Base-by-base conservation (phyloP, 768 basidiomycete genomes). In the Boletus sp. region DNA sequence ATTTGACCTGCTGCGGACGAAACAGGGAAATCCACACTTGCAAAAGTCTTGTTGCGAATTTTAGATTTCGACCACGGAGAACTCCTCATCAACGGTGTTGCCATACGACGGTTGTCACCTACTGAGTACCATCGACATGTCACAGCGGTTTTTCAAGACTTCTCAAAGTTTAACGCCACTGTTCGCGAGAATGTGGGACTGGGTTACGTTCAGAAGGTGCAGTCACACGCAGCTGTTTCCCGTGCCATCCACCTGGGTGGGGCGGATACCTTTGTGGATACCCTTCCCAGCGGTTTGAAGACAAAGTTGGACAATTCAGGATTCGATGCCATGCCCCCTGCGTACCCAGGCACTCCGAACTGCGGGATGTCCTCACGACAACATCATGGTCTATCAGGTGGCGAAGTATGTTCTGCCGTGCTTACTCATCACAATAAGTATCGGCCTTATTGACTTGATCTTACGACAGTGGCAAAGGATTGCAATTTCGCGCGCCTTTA, bases 181-280 rank as follows among this genome's bases (percentile, higher is more conserved):
- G 79, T 92, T 17, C 79, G 84, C 59, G 90, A 93, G 68, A 95
- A 95, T 67, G 85, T 93, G 30, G 93, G 92, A n/a, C 74, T 94
- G 4, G 92, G 93, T 18, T 83, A 80, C 63, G 82, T 94, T 18
- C 80, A 81, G 14, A 81, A 84, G 62, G 71, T 93, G 59, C 74
- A 78, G 36, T 80, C 82, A 50, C 77, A 78, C 15, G 72, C 76
- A 4, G 82, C 83, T 11, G 77, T 94, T 53, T 76, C 81, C 57
- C 73, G 75, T 18, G 92, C 92, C n/a, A 73, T 93, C 40, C 77
- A 77, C 46, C 77, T 89, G 35, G 91, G 89, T 24, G 87, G 88
- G 47, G 92, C 89, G 15, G 83, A 83, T 50, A 72, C 73, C 15
- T 74, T 94, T 40, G 81, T 91, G 37, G 76, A 83, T 48, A 77